Base-by-base conservation (phyloP, 1,284 basidiomycete species). In the Ceratobasidium theobromae region DNA sequence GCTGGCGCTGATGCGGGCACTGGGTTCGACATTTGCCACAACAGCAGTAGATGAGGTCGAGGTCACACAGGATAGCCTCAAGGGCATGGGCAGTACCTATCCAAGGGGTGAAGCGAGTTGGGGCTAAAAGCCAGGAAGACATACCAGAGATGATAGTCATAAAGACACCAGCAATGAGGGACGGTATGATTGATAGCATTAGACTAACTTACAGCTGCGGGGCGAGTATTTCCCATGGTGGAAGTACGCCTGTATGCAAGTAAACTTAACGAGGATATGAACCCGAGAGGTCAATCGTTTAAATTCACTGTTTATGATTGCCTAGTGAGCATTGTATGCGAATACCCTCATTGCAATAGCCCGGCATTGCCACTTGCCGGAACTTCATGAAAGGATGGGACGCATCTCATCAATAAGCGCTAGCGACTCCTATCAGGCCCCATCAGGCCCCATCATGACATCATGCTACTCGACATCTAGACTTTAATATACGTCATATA, bases 1-100 rank as follows among this genome's bases (percentile, higher is more conserved):
- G n/a, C n/a, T n/a, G n/a, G n/a, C n/a, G n/a, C n/a, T n/a, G n/a
- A n/a, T n/a, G n/a, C n/a, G n/a, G n/a, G n/a, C n/a, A n/a, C n/a
- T 38, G 16, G 35, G 16, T 40, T 25, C 68, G 67, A 27, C 69
- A 27, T 2, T 60, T 66, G 35, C 69, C 66, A 52, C 69, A 69
- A 2, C 69, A 60, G 69, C 69, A 69, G 69, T 67, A 69, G 54
- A 69, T 68, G 66, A 69, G 68, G 28, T 69, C 69, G 16, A 68
- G 4, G 41, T 16, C 35, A 8, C 35, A 8, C 16, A 38, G 9
- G 35, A 38, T 38, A 38, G 35, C 35, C 35, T 8, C 16, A 16
- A 38, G 16, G 8, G 16, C 35, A 38, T 38, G 35, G 35, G 35
- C 35, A 38, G 41, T 5, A 8, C 57, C 67, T n/a, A n/a, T n/a